Evolutionary conservation across 176 grass and related monocot species (phyloP).

Genomic region (Triticum turgidum): DNA sequence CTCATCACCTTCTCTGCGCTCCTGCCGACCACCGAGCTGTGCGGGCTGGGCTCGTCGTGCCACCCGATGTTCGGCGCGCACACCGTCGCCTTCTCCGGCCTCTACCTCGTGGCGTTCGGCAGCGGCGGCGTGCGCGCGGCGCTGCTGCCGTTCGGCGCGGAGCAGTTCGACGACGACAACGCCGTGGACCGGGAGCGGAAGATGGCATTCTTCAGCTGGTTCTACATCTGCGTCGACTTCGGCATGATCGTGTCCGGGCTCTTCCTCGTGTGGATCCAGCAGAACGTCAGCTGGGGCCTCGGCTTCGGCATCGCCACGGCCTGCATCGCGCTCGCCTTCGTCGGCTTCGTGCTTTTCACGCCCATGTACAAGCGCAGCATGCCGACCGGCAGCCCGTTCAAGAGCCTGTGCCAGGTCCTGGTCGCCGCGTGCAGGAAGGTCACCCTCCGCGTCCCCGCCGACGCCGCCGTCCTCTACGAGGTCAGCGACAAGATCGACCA

Average conservation of each 20-base stretch:
- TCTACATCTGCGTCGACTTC: constrained; percentile 76
- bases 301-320: constrained; percentile 74
- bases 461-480: constrained; percentile 43
- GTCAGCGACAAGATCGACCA: constrained; percentile 33
- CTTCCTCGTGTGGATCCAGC: constrained; percentile 81
- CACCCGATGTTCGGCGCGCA: neutral
- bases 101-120: constrained; percentile 69
- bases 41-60: constrained; percentile 21
- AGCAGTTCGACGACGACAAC: constrained; percentile 66
- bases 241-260: constrained; percentile 67
- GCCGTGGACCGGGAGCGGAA: constrained; percentile 54
- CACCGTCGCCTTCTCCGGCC: constrained; percentile 43
- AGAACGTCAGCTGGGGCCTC: constrained; percentile 79
- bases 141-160: constrained; percentile 73
- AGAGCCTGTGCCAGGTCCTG: constrained; percentile 58
- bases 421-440: constrained; percentile 60
- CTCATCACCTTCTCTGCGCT: constrained; percentile 55
- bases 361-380: constrained; percentile 47
- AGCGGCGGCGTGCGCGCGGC: constrained; percentile 69
- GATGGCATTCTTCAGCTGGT: constrained; percentile 76
- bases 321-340: constrained; percentile 52
- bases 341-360: constrained; percentile 49
- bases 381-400: constrained; percentile 63
- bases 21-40: constrained; percentile 34
- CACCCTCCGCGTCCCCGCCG: constrained; percentile 27